These are phyloP conservation scores for Entonaema liquescens DNA, from an alignment of 495 filamentous ascomycete genomes.

Conservation along the genomic window DNA sequence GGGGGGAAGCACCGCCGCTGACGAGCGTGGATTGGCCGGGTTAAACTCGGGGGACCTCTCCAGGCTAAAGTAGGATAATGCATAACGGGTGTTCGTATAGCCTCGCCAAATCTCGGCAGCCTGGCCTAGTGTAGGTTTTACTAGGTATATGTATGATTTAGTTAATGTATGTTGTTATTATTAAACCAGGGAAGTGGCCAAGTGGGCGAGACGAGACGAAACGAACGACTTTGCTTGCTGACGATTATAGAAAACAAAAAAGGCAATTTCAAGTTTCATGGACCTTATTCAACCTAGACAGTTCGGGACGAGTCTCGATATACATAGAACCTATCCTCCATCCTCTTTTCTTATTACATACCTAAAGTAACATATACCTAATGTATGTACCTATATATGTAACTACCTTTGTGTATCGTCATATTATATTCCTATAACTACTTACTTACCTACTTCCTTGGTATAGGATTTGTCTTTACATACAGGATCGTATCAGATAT, in stretches of 20 bases:
- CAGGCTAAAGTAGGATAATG: conserved; percentile 46
- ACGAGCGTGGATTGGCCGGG: conserved; percentile 44
- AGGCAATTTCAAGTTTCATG: background rate
- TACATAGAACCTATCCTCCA: background rate
- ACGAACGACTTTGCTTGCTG: background rate
- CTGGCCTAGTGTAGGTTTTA: conserved; percentile 22
- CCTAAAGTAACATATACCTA: too few species aligned
- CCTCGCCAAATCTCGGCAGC: conserved; percentile 40
- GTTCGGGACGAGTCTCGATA: background rate
- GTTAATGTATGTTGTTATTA: conserved; percentile 16
- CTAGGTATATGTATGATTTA: conserved; percentile 8
- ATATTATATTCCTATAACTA: background rate
- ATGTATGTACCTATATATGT: too few species aligned
- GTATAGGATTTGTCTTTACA: too few species aligned
- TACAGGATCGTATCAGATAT: conserved; percentile 3
- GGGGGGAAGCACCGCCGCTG: conserved; percentile 9
- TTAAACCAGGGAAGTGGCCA: background rate
- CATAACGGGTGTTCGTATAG: conserved; percentile 40
- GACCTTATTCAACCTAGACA: background rate
- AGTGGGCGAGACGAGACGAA: background rate
- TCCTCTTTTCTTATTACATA: background rate
- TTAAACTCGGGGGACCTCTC: conserved; percentile 43
- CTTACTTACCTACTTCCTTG: background rate
- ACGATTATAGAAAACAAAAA: background rate
- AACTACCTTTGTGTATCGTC: too few species aligned